Evolutionary conservation across 768 basidiomycete species (phyloP).

Genomic region (Megacollybia marginata): DNA sequence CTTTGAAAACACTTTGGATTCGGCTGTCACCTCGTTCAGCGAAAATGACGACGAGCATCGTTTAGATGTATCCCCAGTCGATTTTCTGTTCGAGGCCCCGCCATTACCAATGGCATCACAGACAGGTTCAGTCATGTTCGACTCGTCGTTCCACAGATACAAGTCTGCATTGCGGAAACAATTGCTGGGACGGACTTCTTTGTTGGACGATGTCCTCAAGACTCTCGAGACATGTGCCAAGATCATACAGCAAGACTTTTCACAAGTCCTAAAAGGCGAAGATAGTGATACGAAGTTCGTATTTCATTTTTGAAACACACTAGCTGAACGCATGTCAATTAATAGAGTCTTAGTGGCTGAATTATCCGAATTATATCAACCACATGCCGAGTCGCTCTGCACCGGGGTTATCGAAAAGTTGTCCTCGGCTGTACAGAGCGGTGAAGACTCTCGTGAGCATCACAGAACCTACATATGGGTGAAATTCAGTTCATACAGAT

Average conservation of each 20-base stretch:
- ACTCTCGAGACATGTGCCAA: constrained; percentile 54
- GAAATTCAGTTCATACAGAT: constrained; percentile 9
- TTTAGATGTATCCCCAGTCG: constrained; percentile 28
- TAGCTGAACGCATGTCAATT: constrained; percentile 4
- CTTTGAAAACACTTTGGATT: constrained; percentile 37
- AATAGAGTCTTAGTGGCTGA: constrained; percentile 32
- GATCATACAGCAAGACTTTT: constrained; percentile 53
- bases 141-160: constrained; percentile 54
- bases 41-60: constrained; percentile 17
- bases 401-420: constrained; percentile 33
- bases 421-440: constrained; percentile 24
- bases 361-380: constrained; percentile 39
- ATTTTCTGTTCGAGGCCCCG: constrained; percentile 50
- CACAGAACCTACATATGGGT: neutral
- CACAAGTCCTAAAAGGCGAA: constrained; percentile 31
- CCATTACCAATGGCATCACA: constrained; percentile 40
- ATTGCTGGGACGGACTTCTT: constrained; percentile 55
- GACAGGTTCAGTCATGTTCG: constrained; percentile 25
- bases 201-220: constrained; percentile 50
- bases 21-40: constrained; percentile 27
- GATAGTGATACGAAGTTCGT: constrained; percentile 38
- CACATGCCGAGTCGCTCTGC: constrained; percentile 43
- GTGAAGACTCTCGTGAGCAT: constrained; percentile 28
- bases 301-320: neutral
- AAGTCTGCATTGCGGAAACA: constrained; percentile 53